Conservation (phyloP, 148 eudicot genomes). For the Selenicereus undatus region DNA sequence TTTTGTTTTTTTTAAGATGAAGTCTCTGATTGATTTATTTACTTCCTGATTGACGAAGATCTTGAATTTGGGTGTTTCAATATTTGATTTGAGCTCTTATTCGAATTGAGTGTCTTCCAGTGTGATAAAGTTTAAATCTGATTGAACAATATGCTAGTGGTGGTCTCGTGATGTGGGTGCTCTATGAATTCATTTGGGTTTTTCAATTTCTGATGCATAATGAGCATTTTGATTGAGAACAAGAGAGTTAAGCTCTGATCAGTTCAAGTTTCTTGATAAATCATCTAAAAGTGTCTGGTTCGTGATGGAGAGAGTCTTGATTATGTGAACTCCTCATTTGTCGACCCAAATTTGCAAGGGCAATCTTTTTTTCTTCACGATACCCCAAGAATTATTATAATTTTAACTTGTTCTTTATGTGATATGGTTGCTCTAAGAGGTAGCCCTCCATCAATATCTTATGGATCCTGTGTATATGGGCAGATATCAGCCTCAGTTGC, state of each 20-base stretch:
- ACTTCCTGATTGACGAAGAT: not conserved
- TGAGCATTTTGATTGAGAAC: not conserved
- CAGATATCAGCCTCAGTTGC: slow-evolving; percentile 82
- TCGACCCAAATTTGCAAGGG: no score
- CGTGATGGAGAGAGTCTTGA: not conserved
- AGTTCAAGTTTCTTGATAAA: not conserved
- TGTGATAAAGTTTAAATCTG: not conserved
- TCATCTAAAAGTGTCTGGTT: not conserved
- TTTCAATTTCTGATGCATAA: not conserved
- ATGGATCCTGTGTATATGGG: slow-evolving; percentile 1
- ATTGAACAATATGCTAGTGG: not conserved
- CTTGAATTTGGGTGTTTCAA: not conserved
- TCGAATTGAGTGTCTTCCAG: no score
- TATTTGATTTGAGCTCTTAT: not conserved
- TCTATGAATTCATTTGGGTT: not conserved
- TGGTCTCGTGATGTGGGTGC: not conserved
- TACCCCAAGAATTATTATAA: no score
- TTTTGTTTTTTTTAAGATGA: not conserved
- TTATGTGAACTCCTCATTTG: no score
- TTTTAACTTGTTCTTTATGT: no score
- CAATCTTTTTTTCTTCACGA: no score
- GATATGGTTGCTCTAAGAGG: no score
- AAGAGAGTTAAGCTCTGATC: not conserved
- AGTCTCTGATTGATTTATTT: not conserved
- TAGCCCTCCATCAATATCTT: not conserved